Evolutionary conservation across 2,329 filamentous ascomycete genomes (phyloP).

Genomic region (Taxawa tesnikishii): DNA sequence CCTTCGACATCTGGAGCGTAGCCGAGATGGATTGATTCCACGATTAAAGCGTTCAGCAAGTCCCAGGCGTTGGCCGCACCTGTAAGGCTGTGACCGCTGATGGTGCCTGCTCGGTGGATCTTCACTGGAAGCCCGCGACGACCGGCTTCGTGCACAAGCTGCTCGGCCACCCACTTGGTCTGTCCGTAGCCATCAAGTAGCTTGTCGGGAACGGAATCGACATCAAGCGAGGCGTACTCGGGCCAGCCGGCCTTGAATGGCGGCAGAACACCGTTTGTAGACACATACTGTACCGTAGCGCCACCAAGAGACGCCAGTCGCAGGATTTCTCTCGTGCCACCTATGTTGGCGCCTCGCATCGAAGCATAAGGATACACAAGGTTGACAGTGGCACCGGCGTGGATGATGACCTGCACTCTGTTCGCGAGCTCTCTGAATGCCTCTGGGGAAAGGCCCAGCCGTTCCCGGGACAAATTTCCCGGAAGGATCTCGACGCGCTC

Average conservation of each 20-base stretch:
- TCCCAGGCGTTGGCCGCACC: conserved; percentile 71
- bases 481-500: conserved; percentile 66
- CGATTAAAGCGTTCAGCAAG: conserved; percentile 61
- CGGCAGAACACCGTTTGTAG: conserved; percentile 68
- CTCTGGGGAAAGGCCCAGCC: conserved; percentile 54
- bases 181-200: conserved; percentile 64
- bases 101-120: conserved; percentile 63
- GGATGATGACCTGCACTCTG: conserved; percentile 60
- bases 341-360: conserved; percentile 60
- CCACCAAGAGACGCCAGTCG: conserved; percentile 55
- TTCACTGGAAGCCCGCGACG: conserved; percentile 57
- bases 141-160: conserved; percentile 58
- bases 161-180: conserved; percentile 72
- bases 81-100: conserved; percentile 63
- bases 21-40: conserved; percentile 64
- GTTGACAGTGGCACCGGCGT: conserved; percentile 68
- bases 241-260: conserved; percentile 54
- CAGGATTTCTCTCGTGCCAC: conserved; percentile 65
- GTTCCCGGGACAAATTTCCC: conserved; percentile 57
- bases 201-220: conserved; percentile 57
- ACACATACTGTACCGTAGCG: conserved; percentile 66
- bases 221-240: conserved; percentile 54
- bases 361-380: conserved; percentile 73
- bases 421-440: conserved; percentile 52
- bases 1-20: conserved; percentile 57